These are phyloP conservation scores for Trematosphaeria pertusa DNA, from an alignment of 2,329 filamentous ascomycete genomes.

Conservation along the genomic window DNA sequence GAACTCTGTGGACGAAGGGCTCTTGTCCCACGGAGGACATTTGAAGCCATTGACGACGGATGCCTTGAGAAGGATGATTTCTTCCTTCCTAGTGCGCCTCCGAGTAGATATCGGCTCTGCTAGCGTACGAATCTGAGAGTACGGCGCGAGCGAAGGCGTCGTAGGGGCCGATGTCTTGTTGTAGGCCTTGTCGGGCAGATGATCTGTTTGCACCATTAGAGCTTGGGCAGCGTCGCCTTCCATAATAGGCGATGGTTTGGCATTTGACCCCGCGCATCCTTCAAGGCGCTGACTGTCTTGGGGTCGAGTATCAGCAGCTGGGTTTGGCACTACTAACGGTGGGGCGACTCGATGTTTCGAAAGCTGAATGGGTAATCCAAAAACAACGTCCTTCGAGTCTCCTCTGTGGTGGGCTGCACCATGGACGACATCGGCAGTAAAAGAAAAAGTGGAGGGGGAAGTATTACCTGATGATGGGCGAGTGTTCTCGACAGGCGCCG, in stretches of 20 bases:
- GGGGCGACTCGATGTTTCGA: too few relatives aligned
- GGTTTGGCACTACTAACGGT: slow-evolving; percentile 3
- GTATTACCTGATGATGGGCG: slow-evolving; percentile 19
- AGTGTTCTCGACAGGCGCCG: slow-evolving; percentile 5
- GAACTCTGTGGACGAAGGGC: slow-evolving; percentile 70
- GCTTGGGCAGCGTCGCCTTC: too few relatives aligned
- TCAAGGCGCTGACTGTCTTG: slow-evolving; percentile 14
- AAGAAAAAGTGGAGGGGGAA: too few relatives aligned
- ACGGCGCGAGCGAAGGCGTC: slow-evolving; percentile 16
- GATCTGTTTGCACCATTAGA: background rate
- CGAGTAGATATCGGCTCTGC: slow-evolving; percentile 63
- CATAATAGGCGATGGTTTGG: too few relatives aligned
- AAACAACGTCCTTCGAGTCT: too few relatives aligned
- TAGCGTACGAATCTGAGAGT: slow-evolving; percentile 43
- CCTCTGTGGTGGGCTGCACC: too few relatives aligned
- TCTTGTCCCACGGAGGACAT: slow-evolving; percentile 82
- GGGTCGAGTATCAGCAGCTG: slow-evolving; percentile 18
- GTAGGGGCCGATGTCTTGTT: slow-evolving; percentile 1
- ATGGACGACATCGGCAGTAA: too few relatives aligned
- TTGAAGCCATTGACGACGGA: slow-evolving; percentile 82
- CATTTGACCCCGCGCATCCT: background rate
- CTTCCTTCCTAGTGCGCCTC: slow-evolving; percentile 71
- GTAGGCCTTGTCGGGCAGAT: background rate
- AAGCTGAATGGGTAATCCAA: too few relatives aligned
- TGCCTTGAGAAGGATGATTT: slow-evolving; percentile 76